These are phyloP conservation scores for Solanum commersonii DNA, from an alignment of 257 asterid genomes.

Conservation along the genomic window DNA sequence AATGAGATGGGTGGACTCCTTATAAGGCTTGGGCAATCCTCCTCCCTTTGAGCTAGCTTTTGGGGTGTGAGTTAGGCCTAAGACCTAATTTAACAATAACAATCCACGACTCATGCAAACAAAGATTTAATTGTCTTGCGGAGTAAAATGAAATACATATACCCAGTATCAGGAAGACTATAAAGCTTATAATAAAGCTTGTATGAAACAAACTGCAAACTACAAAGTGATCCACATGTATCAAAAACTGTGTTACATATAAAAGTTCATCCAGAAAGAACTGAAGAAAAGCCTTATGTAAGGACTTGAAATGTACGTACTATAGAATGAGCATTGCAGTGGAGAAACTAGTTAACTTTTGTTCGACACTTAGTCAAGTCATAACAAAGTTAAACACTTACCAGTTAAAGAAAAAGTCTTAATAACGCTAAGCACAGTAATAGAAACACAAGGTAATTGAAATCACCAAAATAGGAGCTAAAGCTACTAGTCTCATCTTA, in stretches of 20 bases:
- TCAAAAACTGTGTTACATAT: background rate
- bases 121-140: background rate
- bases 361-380: background rate
- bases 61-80: too few species aligned
- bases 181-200: background rate
- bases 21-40: too few species aligned
- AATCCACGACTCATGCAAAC: background rate
- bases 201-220: background rate
- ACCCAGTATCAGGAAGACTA: background rate
- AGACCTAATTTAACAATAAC: too few species aligned
- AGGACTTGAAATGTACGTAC: background rate
- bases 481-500: background rate
- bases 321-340: background rate
- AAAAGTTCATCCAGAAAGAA: background rate
- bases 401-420: background rate
- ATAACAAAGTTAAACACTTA: background rate
- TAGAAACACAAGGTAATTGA: background rate
- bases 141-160: background rate
- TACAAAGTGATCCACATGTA: background rate
- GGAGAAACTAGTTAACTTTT: background rate
- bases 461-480: background rate
- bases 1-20: too few species aligned
- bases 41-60: too few species aligned
- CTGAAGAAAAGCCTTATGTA: background rate
- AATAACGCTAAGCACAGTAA: background rate